These are phyloP conservation scores for Grosmannia huntii DNA, from an alignment of 2,329 filamentous ascomycete genomes.

Conservation along the genomic window DNA sequence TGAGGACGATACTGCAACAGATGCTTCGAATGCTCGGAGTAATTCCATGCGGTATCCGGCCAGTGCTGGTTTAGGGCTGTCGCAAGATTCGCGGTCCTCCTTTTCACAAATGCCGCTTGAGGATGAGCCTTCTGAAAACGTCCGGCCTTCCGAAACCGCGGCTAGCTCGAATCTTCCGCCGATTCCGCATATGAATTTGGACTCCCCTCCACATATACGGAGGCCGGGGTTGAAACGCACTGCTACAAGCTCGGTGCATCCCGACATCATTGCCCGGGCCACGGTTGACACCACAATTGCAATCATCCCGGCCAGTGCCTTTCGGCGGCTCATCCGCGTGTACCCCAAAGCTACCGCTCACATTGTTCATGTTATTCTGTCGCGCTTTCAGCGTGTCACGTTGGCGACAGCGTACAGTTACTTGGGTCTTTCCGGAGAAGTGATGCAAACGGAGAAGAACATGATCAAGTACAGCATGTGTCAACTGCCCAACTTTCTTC, in stretches of 20 bases:
- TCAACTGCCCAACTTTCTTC: conserved; percentile 80
- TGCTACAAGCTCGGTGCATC: conserved; percentile 68
- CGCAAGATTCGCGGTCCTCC: conserved; percentile 21
- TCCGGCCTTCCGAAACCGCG: conserved; percentile 7
- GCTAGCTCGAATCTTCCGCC: conserved; percentile 29
- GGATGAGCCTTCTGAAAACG: conserved; percentile 15
- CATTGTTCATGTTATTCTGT: conserved; percentile 94
- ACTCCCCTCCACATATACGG: conserved; percentile 25
- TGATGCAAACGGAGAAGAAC: conserved; percentile 80
- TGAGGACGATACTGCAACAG: conserved; percentile 41
- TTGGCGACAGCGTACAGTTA: conserved; percentile 92
- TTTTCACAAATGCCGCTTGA: conserved; percentile 18
- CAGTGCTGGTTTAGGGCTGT: conserved; percentile 18
- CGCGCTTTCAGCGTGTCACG: conserved; percentile 85
- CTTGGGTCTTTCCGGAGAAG: conserved; percentile 80
- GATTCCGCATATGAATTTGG: conserved; percentile 66
- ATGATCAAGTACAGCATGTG: conserved; percentile 90
- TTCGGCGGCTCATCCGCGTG: conserved; percentile 78
- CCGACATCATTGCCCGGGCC: conserved; percentile 91
- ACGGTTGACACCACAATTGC: conserved; percentile 96
- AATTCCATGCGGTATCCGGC: conserved; percentile 17
- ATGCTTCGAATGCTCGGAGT: conserved; percentile 17
- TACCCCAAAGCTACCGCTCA: conserved; percentile 95
- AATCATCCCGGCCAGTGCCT: conserved; percentile 93
- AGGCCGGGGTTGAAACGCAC: conserved; percentile 32